Percentiles rank a stretch among this genome's conserved stretches.
These are phyloP conservation scores for Nigrograna mackinnonii DNA, from an alignment of 2,329 filamentous ascomycete species.

Conservation along the genomic window DNA sequence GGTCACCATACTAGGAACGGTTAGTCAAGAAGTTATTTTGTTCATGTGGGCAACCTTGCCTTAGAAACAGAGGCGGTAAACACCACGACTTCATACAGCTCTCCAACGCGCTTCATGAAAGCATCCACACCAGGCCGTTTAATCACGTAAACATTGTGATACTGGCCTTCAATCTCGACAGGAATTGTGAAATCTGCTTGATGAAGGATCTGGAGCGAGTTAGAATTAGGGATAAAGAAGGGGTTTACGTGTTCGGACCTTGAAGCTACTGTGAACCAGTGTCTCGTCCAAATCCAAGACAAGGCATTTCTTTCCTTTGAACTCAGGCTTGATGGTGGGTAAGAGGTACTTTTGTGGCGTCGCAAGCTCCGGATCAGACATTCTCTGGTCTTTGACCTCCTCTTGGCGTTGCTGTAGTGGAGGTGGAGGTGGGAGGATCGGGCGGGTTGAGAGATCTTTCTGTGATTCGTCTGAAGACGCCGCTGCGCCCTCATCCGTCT, in stretches of 20 bases:
- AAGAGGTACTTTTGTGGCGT: constrained; percentile 71
- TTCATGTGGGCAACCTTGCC: constrained; percentile 52
- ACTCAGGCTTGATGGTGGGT: constrained; percentile 77
- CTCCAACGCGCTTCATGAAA: constrained; percentile 98
- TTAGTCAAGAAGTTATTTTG: constrained; percentile 16
- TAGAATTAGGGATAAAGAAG: constrained; percentile 9
- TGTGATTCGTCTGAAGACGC: constrained; percentile 17
- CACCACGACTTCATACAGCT: constrained; percentile 97
- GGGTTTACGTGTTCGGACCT: constrained; percentile 60
- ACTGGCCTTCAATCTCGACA: constrained; percentile 97
- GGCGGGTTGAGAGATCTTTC: constrained; percentile 36
- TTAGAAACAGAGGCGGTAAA: constrained; percentile 99
- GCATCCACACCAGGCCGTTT: constrained; percentile 98
- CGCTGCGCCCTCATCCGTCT: constrained; percentile 39
- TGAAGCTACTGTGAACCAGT: constrained; percentile 97
- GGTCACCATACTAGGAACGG: constrained; percentile 80
- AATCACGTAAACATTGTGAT: constrained; percentile 99
- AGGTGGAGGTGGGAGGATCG: constrained; percentile 61
- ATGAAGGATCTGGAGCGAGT: constrained; percentile 78
- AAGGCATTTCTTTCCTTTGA: constrained; percentile 88
- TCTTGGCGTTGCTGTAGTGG: constrained; percentile 52
- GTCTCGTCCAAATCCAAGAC: constrained; percentile 97
- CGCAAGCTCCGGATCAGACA: constrained; percentile 44
- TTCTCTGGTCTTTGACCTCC: constrained; percentile 36
- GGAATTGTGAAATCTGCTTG: constrained; percentile 99